These are phyloP conservation scores for Sporopachydermia lactativora DNA, from an alignment of 805 yeast species.

Conservation along the genomic window DNA sequence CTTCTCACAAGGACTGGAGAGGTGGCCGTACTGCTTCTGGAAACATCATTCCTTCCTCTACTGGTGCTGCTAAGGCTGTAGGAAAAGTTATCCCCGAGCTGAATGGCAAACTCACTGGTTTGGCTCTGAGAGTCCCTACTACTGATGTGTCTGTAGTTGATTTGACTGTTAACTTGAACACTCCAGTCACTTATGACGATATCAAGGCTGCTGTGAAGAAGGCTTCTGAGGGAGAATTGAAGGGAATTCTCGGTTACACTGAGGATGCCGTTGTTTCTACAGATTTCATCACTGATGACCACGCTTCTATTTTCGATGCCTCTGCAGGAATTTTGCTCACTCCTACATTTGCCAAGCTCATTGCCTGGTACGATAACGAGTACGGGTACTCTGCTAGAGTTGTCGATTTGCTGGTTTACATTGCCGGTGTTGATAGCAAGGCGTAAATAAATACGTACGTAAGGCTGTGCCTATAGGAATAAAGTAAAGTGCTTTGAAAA, in stretches of 20 bases:
- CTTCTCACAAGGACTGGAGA: constrained; percentile 72
- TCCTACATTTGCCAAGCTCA: constrained; percentile 56
- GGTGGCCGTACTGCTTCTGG: constrained; percentile 70
- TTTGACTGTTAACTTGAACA: constrained; percentile 49
- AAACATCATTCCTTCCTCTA: constrained; percentile 62
- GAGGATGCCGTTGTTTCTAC: constrained; percentile 59
- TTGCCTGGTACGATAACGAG: constrained; percentile 66
- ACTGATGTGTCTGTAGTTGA: constrained; percentile 62
- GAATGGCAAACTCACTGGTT: constrained; percentile 62
- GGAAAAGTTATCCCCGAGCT: constrained; percentile 62
- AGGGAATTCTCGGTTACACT: constrained; percentile 56
- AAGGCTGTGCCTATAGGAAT: too few species aligned
- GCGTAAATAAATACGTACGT: too few species aligned
- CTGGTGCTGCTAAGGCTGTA: constrained; percentile 70
- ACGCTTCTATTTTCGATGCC: constrained; percentile 56
- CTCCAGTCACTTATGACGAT: constrained; percentile 47
- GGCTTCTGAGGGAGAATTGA: constrained; percentile 44
- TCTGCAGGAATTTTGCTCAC: constrained; percentile 58
- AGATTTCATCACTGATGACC: constrained; percentile 48
- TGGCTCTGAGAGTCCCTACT: constrained; percentile 64
- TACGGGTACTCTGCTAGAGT: constrained; percentile 68
- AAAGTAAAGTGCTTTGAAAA: too few species aligned
- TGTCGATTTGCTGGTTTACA: constrained; percentile 54
- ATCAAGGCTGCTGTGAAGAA: constrained; percentile 44
- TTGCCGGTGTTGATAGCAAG: constrained; percentile 24